These are phyloP conservation scores for Capsicum rhomboideum DNA, from an alignment of 257 asterid species.

Conservation along the genomic window DNA sequence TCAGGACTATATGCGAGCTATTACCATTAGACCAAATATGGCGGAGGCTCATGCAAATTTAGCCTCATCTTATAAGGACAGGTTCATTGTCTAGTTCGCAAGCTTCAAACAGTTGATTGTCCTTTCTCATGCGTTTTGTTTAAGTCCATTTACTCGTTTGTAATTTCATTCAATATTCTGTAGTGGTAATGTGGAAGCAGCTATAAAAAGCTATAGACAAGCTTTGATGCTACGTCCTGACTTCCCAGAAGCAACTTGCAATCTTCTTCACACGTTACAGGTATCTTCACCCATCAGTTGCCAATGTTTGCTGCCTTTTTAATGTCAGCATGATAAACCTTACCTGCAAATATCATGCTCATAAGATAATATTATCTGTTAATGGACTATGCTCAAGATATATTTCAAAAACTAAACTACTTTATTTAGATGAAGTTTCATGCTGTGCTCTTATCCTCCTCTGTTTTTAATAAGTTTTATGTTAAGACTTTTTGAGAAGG, in stretches of 20 bases:
- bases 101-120: not conserved
- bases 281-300: slow-evolving; percentile 15
- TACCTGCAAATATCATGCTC: not conserved
- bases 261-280: slow-evolving; percentile 98
- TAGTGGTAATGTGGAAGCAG: slow-evolving; percentile 90
- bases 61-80: slow-evolving; percentile 98
- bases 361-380: not conserved
- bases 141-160: not conserved
- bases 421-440: not conserved
- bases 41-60: slow-evolving; percentile 99
- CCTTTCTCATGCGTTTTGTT: not conserved
- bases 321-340: not conserved
- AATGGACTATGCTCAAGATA: not conserved
- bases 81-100: slow-evolving; percentile 27
- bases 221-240: slow-evolving; percentile 87
- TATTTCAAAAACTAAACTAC: not conserved
- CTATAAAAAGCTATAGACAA: slow-evolving; percentile 86
- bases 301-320: not conserved
- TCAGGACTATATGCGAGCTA: slow-evolving; percentile 85
- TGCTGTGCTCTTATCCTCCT: not conserved
- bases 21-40: slow-evolving; percentile 78
- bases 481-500: no score
- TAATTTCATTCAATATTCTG: not conserved
- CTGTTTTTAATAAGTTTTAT: not conserved
- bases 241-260: slow-evolving; percentile 97